Evolutionary conservation across 108 stramenopile species (phyloP), one percentile per base, ranked within the genome.

Genomic region (Cyclotella distinguenda): DNA sequence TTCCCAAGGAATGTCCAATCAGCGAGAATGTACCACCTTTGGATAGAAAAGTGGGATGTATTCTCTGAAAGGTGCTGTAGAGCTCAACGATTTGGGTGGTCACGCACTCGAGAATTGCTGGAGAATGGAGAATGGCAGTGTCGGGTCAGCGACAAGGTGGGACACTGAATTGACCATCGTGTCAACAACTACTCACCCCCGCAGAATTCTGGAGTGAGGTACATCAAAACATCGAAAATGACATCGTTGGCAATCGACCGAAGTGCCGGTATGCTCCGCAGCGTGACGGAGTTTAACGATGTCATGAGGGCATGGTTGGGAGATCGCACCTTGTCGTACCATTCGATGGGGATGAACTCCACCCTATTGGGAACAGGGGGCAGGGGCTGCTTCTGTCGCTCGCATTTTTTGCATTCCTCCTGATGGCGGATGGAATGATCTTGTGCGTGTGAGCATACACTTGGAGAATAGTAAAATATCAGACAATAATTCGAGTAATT

Each of bases 171-270:
- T 1, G 11, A 22, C 23, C 3, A 49, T 49, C 10, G 1, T 18
- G 3, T 38, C 34, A 57, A 39, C 5, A 18, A 8, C 19, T 19
- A 18, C 55, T 39, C 22, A 57, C 55, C 55, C 49, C 84, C 79
- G 44, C 89, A 90, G 68, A 86, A 94, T 15, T 75, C 76, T 4
- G 95, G 95, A 38, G 90, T 89, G 34, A 89, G 59, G 32, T 93
- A 94, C 72, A 76, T 75, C 32, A 84, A 38, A 34, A 76, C 79
- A 52, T 79, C 82, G 61, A 86, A 74, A 21, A 93, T 74, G 25
- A 86, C 88, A 69, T 96, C 95, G 61, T 94, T 94, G 22, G 89
- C 90, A 60, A 94, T 87, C 4, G 82, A 54, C 45, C 95, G 65
- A 8, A 96, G 68, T 0, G 84, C 82, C 2, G 91, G 91, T 26